These are phyloP conservation scores for Medicago arabica DNA, from an alignment of 306 rosid species.

Conservation along the genomic window DNA sequence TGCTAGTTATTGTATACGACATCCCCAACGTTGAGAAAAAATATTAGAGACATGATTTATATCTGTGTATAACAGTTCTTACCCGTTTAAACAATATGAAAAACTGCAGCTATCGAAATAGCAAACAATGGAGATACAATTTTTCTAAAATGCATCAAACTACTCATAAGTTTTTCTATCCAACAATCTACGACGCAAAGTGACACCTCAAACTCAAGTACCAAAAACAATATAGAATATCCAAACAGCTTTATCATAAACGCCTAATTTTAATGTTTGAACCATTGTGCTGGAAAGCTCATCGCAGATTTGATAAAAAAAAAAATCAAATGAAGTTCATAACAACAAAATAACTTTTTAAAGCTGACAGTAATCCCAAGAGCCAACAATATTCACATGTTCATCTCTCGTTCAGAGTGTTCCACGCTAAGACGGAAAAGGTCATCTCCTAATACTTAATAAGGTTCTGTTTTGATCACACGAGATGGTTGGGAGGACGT, in stretches of 20 bases:
- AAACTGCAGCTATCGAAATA: background rate
- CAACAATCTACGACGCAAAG: background rate
- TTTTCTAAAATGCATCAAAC: conserved; percentile 7
- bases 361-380: conserved; percentile 5
- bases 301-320: background rate
- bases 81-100: background rate
- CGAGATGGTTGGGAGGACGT: conserved; percentile 41
- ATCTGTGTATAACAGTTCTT: too few species aligned
- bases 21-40: too few species aligned
- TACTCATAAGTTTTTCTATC: background rate
- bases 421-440: conserved; percentile 30
- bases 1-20: too few species aligned
- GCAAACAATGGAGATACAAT: background rate
- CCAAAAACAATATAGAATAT: background rate
- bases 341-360: background rate
- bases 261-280: background rate
- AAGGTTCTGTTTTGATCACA: conserved; percentile 30
- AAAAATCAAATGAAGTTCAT: background rate
- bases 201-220: background rate
- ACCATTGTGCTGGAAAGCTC: background rate
- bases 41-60: too few species aligned
- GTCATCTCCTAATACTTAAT: conserved; percentile 17
- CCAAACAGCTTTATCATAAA: background rate
- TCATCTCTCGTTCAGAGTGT: conserved; percentile 48
- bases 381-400: conserved; percentile 49